Conservation (phyloP, 768 basidiomycete genomes). For the Sporobolomyces phaffii region DNA sequence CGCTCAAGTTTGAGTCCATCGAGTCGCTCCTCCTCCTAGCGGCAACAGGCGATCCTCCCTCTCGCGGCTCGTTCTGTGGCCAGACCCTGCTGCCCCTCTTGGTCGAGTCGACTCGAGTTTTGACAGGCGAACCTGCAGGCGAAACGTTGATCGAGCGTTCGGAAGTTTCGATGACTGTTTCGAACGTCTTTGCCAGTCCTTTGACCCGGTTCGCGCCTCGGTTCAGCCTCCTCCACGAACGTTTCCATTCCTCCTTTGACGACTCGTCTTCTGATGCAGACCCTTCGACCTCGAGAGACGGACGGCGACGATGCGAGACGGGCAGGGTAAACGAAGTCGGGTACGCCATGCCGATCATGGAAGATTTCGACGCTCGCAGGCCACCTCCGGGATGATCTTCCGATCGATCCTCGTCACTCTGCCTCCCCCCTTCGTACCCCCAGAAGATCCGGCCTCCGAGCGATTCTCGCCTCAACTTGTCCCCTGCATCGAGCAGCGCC, state of each 20-base stretch:
- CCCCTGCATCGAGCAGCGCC: slow-evolving; percentile 22
- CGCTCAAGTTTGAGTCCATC: neutral
- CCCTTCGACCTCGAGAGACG: slow-evolving; percentile 28
- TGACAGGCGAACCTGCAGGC: neutral
- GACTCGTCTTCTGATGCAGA: slow-evolving; percentile 26
- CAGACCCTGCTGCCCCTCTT: neutral
- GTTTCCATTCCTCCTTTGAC: slow-evolving; percentile 39
- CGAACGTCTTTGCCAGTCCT: slow-evolving; percentile 36
- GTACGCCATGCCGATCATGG: neutral
- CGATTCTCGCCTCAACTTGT: slow-evolving; percentile 23
- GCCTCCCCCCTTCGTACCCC: slow-evolving; percentile 13
- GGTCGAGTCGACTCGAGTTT: neutral
- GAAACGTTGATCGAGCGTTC: slow-evolving; percentile 9
- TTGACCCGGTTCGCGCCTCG: slow-evolving; percentile 19
- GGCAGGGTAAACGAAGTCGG: neutral
- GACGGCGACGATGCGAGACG: slow-evolving; percentile 1
- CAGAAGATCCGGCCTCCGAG: slow-evolving; percentile 27
- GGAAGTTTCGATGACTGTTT: slow-evolving; percentile 19
- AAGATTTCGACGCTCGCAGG: neutral
- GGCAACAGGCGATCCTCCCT: neutral
- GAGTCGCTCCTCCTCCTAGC: slow-evolving; percentile 2
- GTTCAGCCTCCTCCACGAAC: slow-evolving; percentile 24
- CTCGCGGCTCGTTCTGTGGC: neutral
- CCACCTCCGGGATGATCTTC: neutral
- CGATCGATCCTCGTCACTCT: neutral